Base-by-base conservation (phyloP, 2,329 filamentous ascomycete species). In the Fusarium nematophilum region DNA sequence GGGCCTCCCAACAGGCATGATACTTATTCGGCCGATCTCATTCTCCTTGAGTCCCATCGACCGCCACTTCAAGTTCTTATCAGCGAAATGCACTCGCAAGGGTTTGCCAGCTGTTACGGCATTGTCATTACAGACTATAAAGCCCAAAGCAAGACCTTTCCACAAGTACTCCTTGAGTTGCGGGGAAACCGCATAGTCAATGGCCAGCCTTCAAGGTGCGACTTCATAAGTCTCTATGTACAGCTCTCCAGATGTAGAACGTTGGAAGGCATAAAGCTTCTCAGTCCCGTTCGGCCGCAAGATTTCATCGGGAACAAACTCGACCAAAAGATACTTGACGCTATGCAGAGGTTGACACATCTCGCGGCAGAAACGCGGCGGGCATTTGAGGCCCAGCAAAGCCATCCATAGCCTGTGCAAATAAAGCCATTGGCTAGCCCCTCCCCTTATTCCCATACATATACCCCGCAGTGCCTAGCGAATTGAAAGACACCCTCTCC, bases 281-380 rank as follows among this genome's bases (percentile, higher is more conserved):
- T 53, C 2, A 48, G 33, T 53, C 29, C 40, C 43, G 18, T 48
- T 9, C 52, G 37, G 9, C 34, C 37, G 7, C 29, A 46, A 31
- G 52, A 55, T 36, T 55, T 44, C 38, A 11, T 55, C 31, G 31
- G 52, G 6, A 55, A 55, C 23, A 49, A 55, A 27, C 44, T n/a
- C 10, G 52, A 55, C 31, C 15, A 37, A 14, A 25, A 29, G 9
- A 54, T 54, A 10, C 9, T 54, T 42, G 37, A 33, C 34, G 51
- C 37, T 44, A 54, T 54, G 37, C 37, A 30, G 33, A 54, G 51
- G 17, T 11, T 54, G 9, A 21, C 30, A 13, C 18, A 54, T 38
- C 51, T 54, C 5, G 51, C 44, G 15, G 37, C 9, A 38, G 43
- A 54, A 49, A 49, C 44, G 11, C 37, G 51, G 26, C 46, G 46